Conservation (phyloP, 202 grass and related monocot genomes). For the Schoenoplectus triqueter region DNA sequence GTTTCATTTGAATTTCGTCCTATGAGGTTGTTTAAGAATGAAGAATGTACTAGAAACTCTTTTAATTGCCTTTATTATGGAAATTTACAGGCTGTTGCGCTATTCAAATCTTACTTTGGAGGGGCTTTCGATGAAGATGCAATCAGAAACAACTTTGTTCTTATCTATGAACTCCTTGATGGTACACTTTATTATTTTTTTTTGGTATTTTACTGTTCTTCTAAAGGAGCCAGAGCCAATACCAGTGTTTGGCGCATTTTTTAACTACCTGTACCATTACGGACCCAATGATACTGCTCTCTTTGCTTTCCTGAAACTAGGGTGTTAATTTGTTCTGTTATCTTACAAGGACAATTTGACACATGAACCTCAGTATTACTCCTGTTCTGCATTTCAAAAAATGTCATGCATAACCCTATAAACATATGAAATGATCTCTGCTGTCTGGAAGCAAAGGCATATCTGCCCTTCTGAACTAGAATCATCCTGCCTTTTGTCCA, state of each 20-base stretch:
- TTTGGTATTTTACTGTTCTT: slow-evolving; percentile 17
- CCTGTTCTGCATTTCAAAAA: not conserved
- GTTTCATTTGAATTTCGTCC: not conserved
- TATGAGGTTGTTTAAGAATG: slow-evolving; percentile 22
- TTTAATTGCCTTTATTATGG: slow-evolving; percentile 33
- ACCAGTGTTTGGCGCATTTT: not conserved
- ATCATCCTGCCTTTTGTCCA: not conserved
- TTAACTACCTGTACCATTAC: not conserved
- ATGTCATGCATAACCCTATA: slow-evolving; percentile 1
- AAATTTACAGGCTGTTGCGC: slow-evolving; percentile 76
- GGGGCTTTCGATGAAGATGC: slow-evolving; percentile 98
- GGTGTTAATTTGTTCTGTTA: slow-evolving; percentile 9
- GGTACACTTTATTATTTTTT: slow-evolving; percentile 17
- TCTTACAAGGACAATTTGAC: slow-evolving; percentile 12
- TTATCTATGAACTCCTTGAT: slow-evolving; percentile 99
- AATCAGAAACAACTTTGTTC: slow-evolving; percentile 39
- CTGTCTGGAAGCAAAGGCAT: slow-evolving; percentile 12
- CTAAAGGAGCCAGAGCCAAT: not conserved
- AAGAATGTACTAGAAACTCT: not conserved
- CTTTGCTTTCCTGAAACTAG: slow-evolving; percentile 6
- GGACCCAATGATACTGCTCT: not conserved
- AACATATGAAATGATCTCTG: not conserved
- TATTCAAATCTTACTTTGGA: slow-evolving; percentile 98
- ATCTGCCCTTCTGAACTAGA: not conserved
- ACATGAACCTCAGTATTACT: not conserved